Conservation (phyloP, 306 rosid genomes). For the Medicago arabica region DNA sequence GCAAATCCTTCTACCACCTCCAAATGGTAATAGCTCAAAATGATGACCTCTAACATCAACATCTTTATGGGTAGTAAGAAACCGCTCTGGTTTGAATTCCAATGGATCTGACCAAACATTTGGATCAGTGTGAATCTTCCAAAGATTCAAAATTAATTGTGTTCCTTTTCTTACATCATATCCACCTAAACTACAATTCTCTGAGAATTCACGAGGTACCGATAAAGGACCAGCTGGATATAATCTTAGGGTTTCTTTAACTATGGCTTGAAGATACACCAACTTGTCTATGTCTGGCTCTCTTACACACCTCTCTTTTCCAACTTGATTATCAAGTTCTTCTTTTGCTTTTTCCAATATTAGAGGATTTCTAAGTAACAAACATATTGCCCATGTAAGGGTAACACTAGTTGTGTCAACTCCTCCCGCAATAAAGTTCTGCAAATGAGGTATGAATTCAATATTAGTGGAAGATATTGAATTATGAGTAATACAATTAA, state of each 20-base stretch:
- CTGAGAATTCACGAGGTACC: background rate
- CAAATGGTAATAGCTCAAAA: no score
- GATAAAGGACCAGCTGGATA: background rate
- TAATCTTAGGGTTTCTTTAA: background rate
- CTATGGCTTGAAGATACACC: background rate
- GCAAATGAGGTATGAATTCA: background rate
- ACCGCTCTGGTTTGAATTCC: no score
- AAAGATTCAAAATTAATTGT: no score
- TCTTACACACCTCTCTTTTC: constrained; percentile 8
- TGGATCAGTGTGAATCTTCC: no score
- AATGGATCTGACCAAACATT: no score
- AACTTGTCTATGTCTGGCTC: constrained; percentile 23
- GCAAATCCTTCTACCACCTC: background rate
- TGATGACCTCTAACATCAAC: no score
- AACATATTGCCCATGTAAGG: constrained; percentile 38
- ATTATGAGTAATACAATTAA: no score
- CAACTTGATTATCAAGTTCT: constrained; percentile 30
- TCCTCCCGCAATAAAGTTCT: background rate
- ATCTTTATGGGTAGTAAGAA: no score
- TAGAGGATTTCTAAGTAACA: background rate
- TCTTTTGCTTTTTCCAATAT: background rate
- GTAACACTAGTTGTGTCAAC: background rate
- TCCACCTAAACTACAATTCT: background rate
- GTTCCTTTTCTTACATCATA: background rate
- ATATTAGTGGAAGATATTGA: no score